Percentiles rank a stretch among this genome's conserved stretches.
Conservation (phyloP, 177 flowering plant species). For the Tripterygium wilfordii region DNA sequence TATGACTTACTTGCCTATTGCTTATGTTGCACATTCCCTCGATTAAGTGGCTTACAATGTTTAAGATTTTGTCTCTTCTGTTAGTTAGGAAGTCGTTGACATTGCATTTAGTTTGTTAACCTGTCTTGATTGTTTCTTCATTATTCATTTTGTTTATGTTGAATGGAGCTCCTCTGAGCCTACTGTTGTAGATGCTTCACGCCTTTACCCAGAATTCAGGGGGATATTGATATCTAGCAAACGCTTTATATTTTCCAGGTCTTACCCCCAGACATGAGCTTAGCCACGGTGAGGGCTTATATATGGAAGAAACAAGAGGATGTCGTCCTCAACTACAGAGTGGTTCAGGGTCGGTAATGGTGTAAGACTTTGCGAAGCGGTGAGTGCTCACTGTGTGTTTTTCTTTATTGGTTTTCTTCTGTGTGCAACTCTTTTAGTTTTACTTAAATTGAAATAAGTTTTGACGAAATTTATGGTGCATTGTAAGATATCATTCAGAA, state of each 20-base stretch:
- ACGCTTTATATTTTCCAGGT: constrained; percentile 37
- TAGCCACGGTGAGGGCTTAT: constrained; percentile 92
- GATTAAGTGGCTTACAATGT: no score
- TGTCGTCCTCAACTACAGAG: constrained; percentile 81
- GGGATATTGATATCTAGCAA: not conserved
- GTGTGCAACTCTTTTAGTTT: no score
- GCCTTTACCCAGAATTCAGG: not conserved
- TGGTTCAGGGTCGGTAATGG: constrained; percentile 51
- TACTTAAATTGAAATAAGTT: not conserved
- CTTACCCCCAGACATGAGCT: constrained; percentile 91
- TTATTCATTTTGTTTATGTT: no score
- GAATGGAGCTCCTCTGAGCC: no score
- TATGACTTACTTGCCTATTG: no score
- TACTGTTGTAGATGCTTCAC: not conserved
- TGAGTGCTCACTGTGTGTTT: not conserved
- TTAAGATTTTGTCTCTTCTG: no score
- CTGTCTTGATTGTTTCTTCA: not conserved
- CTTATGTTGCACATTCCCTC: no score
- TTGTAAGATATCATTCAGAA: no score
- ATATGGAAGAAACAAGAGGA: constrained; percentile 98
- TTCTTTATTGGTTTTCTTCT: not conserved
- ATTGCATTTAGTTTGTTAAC: no score
- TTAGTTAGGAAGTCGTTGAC: no score
- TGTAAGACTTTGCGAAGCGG: constrained; percentile 1
- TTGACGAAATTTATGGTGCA: no score